These are phyloP conservation scores for Mycosphaerelloides madeirae DNA, from an alignment of 2,329 filamentous ascomycete species.

Conservation along the genomic window DNA sequence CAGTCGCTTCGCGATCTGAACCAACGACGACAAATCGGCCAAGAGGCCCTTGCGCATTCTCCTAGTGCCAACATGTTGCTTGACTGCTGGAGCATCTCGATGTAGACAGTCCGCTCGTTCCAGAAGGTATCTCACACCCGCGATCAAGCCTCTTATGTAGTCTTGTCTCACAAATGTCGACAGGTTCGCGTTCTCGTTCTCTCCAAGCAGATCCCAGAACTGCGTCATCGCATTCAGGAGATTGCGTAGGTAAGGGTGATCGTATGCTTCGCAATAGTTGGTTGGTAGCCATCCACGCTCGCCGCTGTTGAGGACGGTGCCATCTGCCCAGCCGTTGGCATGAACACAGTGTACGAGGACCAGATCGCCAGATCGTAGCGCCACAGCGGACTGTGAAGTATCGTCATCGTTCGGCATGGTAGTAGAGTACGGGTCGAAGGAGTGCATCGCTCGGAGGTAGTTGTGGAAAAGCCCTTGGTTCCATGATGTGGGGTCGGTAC, in stretches of 20 bases:
- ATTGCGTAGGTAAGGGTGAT: conserved; percentile 78
- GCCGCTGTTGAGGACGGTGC: conserved; percentile 79
- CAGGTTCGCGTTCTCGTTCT: conserved; percentile 59
- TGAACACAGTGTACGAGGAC: conserved; percentile 94
- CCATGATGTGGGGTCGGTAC: conserved; percentile 5
- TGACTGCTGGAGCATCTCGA: conserved; percentile 70
- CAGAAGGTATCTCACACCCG: conserved; percentile 82
- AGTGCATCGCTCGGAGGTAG: conserved; percentile 90
- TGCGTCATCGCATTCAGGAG: conserved; percentile 81
- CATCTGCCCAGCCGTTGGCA: conserved; percentile 97
- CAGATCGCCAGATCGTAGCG: conserved; percentile 84
- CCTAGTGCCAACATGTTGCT: conserved; percentile 69
- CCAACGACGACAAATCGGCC: conserved; percentile 81
- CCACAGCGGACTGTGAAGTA: conserved; percentile 63
- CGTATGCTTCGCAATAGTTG: conserved; percentile 95
- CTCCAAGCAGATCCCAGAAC: conserved; percentile 85
- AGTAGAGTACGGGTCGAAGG: conserved; percentile 75
- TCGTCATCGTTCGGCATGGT: conserved; percentile 61
- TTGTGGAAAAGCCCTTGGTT: conserved; percentile 73
- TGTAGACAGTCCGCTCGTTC: conserved; percentile 86
- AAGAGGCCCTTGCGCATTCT: conserved; percentile 80
- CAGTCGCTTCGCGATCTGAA: conserved; percentile 81
- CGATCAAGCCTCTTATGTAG: conserved; percentile 89
- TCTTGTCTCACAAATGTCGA: conserved; percentile 85
- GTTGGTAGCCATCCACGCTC: conserved; percentile 93